A percentile compares a stretch with the other conserved stretches of the same genome.
Evolutionary conservation across 257 asterid genomes (phyloP).

Genomic region (Paraleonurus japonicus): DNA sequence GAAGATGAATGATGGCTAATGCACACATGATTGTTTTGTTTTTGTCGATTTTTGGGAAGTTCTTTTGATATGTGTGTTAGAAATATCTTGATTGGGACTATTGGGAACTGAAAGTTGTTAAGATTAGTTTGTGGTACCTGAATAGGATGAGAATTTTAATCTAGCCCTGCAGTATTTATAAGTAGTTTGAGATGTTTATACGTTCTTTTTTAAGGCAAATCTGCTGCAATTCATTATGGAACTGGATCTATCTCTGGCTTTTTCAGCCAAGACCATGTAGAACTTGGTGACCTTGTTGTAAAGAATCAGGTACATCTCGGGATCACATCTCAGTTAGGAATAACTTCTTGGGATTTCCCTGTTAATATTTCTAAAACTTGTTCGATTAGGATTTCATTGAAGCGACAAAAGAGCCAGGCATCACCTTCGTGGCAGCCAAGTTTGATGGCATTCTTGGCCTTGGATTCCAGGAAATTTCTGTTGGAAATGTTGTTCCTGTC

Average conservation of each 20-base stretch:
- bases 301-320: constrained; percentile 59
- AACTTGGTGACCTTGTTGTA: constrained; percentile 64
- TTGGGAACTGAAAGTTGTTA: constrained; percentile 4
- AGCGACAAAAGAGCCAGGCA: constrained; percentile 82
- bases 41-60: background rate
- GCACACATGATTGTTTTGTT: background rate
- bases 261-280: constrained; percentile 69
- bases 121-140: background rate
- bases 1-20: background rate
- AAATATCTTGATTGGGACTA: background rate
- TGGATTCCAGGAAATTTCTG: constrained; percentile 90
- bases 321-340: background rate
- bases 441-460: constrained; percentile 96
- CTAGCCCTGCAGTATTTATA: background rate
- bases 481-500: constrained; percentile 76
- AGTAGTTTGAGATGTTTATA: constrained; percentile 3
- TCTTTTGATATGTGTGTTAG: background rate
- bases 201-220: constrained; percentile 58
- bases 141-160: background rate
- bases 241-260: constrained; percentile 92
- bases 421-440: constrained; percentile 83
- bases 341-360: background rate
- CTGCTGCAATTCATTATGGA: constrained; percentile 84
- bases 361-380: constrained; percentile 16
- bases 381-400: constrained; percentile 68